Conservation (phyloP, 345 rosid genomes). For the Boechera stricta region DNA sequence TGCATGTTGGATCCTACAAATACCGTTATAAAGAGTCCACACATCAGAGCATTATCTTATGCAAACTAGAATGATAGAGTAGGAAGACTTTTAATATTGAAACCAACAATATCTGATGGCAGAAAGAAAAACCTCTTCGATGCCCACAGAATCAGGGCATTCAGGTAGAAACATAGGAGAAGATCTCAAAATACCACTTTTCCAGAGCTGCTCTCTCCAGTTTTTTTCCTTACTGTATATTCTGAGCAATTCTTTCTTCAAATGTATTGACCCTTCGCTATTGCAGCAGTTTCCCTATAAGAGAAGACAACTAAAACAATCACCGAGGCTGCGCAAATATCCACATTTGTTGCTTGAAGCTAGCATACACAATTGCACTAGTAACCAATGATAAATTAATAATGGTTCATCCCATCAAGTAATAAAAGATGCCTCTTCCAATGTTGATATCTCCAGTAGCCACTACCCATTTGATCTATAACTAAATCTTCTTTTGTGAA, state of each 20-base stretch:
- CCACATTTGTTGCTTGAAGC: slow-evolving; percentile 22
- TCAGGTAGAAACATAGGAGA: slow-evolving; percentile 71
- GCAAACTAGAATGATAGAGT: slow-evolving; percentile 21
- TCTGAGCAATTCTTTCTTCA: slow-evolving; percentile 79
- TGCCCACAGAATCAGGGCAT: slow-evolving; percentile 80
- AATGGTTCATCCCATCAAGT: background rate
- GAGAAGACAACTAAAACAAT: slow-evolving; percentile 25
- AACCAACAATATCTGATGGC: slow-evolving; percentile 40
- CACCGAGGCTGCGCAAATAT: slow-evolving; percentile 1
- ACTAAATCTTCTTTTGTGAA: slow-evolving; percentile 10
- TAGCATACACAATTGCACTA: slow-evolving; percentile 15
- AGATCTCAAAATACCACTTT: slow-evolving; percentile 75
- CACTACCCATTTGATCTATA: slow-evolving; percentile 5
- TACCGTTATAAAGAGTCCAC: slow-evolving; percentile 31
- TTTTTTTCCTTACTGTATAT: slow-evolving; percentile 68
- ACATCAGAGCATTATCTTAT: slow-evolving; percentile 23
- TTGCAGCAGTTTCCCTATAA: slow-evolving; percentile 54
- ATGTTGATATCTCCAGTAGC: background rate
- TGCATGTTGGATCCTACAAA: slow-evolving; percentile 85
- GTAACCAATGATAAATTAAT: background rate
- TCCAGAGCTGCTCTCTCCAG: slow-evolving; percentile 89
- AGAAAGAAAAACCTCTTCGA: slow-evolving; percentile 75
- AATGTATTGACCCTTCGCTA: slow-evolving; percentile 61
- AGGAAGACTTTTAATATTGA: slow-evolving; percentile 1
- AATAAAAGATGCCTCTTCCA: slow-evolving; percentile 15